phyloP scores from a whole-genome alignment of 331 rosid species.

The Cydonia oblonga region DNA sequence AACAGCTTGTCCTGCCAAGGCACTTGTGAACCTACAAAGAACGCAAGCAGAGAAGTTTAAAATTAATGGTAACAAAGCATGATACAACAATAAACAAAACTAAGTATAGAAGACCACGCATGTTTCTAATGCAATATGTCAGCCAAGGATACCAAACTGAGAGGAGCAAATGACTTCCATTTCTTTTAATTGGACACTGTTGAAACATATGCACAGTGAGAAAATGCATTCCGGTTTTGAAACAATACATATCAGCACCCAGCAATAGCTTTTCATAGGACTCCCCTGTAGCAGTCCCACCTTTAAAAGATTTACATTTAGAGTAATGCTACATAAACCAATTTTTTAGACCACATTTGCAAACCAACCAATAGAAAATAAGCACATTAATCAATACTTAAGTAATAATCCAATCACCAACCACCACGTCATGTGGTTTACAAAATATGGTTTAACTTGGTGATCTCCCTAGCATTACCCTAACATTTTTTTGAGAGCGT shows the following conservation, averaged over 20 bases:
- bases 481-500: neutral
- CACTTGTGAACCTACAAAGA: constrained; percentile 61
- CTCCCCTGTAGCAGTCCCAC: neutral
- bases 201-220: neutral
- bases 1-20: constrained; percentile 60
- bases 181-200: neutral
- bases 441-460: no score
- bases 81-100: neutral
- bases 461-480: no score
- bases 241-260: neutral
- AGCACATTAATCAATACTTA: no score
- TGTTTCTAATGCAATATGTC: neutral
- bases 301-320: neutral
- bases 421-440: no score
- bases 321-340: no score
- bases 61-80: neutral
- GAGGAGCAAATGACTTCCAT: neutral
- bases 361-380: no score
- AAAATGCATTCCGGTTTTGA: neutral
- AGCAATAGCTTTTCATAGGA: neutral
- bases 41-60: neutral
- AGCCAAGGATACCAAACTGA: neutral
- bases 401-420: no score
- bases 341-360: no score
- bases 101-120: neutral